These are phyloP conservation scores for Pythium phragmitis DNA, from an alignment of 352 stramenopile genomes.

Conservation along the genomic window DNA sequence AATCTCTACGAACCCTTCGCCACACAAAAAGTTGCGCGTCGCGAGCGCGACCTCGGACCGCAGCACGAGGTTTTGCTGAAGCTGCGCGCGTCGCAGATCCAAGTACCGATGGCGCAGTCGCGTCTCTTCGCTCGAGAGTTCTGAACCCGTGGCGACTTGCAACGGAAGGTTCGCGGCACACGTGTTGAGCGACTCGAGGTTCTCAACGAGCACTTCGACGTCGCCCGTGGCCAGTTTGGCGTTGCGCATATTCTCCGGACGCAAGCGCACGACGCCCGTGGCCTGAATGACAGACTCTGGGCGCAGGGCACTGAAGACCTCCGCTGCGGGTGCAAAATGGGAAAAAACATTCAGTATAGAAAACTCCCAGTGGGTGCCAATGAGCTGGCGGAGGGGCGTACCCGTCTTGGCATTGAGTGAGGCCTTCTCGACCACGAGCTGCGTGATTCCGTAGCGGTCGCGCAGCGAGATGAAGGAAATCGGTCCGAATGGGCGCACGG, in stretches of 20 bases:
- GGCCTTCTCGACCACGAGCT: slow-evolving; percentile 76
- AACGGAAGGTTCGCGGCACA: slow-evolving; percentile 50
- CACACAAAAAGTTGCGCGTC: slow-evolving; percentile 67
- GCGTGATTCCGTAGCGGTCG: slow-evolving; percentile 75
- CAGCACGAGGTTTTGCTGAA: slow-evolving; percentile 83
- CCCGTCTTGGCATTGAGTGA: slow-evolving; percentile 39
- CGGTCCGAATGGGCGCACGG: slow-evolving; percentile 68
- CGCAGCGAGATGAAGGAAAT: slow-evolving; percentile 83
- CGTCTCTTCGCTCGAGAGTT: slow-evolving; percentile 69
- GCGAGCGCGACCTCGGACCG: slow-evolving; percentile 70
- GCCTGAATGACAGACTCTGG: slow-evolving; percentile 75
- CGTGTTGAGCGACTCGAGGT: slow-evolving; percentile 60
- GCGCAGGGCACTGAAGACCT: slow-evolving; percentile 52
- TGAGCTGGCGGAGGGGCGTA: slow-evolving; percentile 10
- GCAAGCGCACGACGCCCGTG: slow-evolving; percentile 54
- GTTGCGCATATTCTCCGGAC: slow-evolving; percentile 69
- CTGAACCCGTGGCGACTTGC: slow-evolving; percentile 58
- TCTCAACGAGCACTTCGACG: slow-evolving; percentile 72
- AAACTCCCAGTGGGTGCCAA: too few relatives aligned
- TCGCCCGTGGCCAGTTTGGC: slow-evolving; percentile 64
- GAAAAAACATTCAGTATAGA: background rate
- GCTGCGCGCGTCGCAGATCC: slow-evolving; percentile 64
- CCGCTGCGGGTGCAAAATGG: slow-evolving; percentile 15
- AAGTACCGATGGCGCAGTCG: slow-evolving; percentile 78
- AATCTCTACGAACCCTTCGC: slow-evolving; percentile 81